Evolutionary conservation across 176 grass and related monocot genomes (phyloP).

Genomic region (Alopecurus myosuroides): DNA sequence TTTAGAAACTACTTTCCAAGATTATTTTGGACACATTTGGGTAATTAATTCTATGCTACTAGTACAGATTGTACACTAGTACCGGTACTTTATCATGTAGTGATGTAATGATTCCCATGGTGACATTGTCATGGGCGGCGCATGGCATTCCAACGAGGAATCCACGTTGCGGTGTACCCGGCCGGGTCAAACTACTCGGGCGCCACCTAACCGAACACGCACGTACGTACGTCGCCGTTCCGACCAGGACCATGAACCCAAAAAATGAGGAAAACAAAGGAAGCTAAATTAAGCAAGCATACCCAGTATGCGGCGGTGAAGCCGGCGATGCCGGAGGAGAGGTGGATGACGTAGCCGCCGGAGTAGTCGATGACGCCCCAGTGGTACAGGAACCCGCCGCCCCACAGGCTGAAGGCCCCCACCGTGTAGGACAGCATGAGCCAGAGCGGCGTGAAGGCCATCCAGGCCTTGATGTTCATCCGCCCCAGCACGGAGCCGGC

Average conservation of each 20-base stretch:
- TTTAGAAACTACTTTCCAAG: background rate
- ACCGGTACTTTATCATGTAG: background rate
- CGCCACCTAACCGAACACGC: background rate
- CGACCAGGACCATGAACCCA: background rate
- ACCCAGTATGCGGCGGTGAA: slow-evolving; percentile 70
- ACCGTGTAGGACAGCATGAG: slow-evolving; percentile 80
- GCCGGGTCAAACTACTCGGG: slow-evolving; percentile 23
- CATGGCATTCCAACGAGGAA: background rate
- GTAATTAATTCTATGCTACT: background rate
- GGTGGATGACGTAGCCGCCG: slow-evolving; percentile 91
- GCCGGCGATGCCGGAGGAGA: slow-evolving; percentile 75
- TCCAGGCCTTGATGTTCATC: slow-evolving; percentile 96
- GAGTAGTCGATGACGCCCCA: slow-evolving; percentile 98
- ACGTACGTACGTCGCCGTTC: background rate
- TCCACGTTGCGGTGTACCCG: background rate
- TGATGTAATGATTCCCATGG: background rate
- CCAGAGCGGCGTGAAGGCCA: slow-evolving; percentile 89
- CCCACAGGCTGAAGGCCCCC: slow-evolving; percentile 85
- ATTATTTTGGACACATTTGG: background rate
- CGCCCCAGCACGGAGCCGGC: slow-evolving; percentile 69
- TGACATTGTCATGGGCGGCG: too few species aligned
- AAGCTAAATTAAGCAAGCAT: too few species aligned
- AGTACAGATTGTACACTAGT: background rate
- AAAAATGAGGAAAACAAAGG: background rate
- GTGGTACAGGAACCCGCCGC: slow-evolving; percentile 88